phyloP scores from a whole-genome alignment of 805 yeast species.

The Yarrowia yakushimensis region DNA sequence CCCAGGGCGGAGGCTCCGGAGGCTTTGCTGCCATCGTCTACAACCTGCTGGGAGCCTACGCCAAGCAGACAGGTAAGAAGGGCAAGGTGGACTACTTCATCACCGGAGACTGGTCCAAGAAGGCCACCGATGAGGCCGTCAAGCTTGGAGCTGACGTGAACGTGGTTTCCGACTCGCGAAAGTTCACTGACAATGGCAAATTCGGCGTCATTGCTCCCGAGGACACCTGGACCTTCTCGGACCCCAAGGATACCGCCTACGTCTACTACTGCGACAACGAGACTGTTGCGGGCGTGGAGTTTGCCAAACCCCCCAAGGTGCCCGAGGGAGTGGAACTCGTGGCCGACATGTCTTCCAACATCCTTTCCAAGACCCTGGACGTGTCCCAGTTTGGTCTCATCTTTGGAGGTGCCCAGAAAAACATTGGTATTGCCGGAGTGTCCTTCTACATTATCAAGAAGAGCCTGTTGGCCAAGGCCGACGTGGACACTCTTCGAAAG shows the following conservation, averaged over 20 bases:
- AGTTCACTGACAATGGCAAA: slow-evolving; percentile 44
- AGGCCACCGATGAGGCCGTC: slow-evolving; percentile 79
- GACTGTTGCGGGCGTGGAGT: slow-evolving; percentile 94
- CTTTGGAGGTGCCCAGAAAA: slow-evolving; percentile 98
- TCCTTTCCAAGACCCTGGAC: slow-evolving; percentile 76
- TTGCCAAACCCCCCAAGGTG: slow-evolving; percentile 52
- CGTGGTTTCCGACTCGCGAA: slow-evolving; percentile 58
- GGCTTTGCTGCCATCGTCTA: slow-evolving; percentile 88
- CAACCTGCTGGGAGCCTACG: slow-evolving; percentile 72
- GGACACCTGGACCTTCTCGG: slow-evolving; percentile 57
- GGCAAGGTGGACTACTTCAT: slow-evolving; percentile 84
- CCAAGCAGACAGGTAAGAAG: slow-evolving; percentile 64
- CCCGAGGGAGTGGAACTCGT: slow-evolving; percentile 75
- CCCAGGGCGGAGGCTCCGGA: slow-evolving; percentile 98
- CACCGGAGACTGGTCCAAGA: slow-evolving; percentile 93
- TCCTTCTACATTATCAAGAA: slow-evolving; percentile 89
- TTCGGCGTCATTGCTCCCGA: slow-evolving; percentile 66
- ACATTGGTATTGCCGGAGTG: slow-evolving; percentile 94
- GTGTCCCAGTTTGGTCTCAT: slow-evolving; percentile 81
- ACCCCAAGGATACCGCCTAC: slow-evolving; percentile 68
- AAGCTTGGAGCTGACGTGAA: slow-evolving; percentile 78
- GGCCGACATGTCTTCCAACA: slow-evolving; percentile 93
- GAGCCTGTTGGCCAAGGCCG: slow-evolving; percentile 61
- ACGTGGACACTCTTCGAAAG: slow-evolving; percentile 50
- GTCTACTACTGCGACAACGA: slow-evolving; percentile 94